Evolutionary conservation across 116 monocot genomes (phyloP), one percentile per base, ranked within the genome.

Genomic region (Cymodocea nodosa): DNA sequence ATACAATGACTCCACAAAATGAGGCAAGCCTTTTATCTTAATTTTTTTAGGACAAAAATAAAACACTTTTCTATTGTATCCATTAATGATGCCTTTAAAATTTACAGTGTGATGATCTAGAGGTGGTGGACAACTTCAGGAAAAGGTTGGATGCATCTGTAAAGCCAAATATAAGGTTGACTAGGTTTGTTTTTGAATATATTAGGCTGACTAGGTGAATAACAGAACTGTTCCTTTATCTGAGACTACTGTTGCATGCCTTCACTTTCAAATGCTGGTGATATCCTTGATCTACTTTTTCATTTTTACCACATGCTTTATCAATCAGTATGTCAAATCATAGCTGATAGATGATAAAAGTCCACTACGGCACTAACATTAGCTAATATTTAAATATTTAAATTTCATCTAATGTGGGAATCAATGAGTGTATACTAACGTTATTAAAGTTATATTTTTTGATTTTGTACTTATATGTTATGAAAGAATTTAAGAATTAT

Each of bases 121-220:
- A 58, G 60, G 78, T 73, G 66, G 40, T 73, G 51, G 67, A 40
- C 1, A 23, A 15, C 15, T 73, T 75, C 70, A 69, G 62, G 51
- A 57, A 20, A 35, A 61, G 69, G 34, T 69, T 70, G 49, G 57
- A 62, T 70, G 75, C 66, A 52, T 83, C 48, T 53, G 53, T 70
- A 17, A 70, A 70, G 68, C 17, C 20, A 34, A 76, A 76, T 73
- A 59, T 53, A 61, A 56, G n/a, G n/a, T n/a, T n/a, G n/a, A n/a
- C n/a, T n/a, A n/a, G n/a, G n/a, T n/a, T n/a, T n/a, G n/a, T n/a
- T n/a, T n/a, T n/a, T n/a, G n/a, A n/a, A n/a, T n/a, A n/a, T n/a
- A n/a, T n/a, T n/a, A n/a, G 40, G 23, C 58, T 76, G 34, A 70
- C 61, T 30, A 78, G 79, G 83, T 83, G 9, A 60, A 54, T 61